A percentile compares a stretch with the other conserved stretches of the same genome.
Evolutionary conservation across 129 eudicot species (phyloP).

Genomic region (Smallanthus sonchifolius): DNA sequence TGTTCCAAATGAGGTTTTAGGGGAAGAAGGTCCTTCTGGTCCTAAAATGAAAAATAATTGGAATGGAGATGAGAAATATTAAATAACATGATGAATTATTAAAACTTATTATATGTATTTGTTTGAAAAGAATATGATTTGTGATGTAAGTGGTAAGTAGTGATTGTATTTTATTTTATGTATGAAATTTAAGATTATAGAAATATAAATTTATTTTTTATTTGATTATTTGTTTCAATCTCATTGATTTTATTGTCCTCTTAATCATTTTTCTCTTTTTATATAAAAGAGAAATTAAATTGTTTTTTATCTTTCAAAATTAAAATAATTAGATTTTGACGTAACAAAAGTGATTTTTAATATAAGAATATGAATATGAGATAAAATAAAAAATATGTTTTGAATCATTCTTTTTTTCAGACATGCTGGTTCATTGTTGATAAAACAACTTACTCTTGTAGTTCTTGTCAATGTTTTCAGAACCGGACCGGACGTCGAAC

Average conservation of each 20-base stretch:
- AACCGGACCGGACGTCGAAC: no score
- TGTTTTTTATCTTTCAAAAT: neutral
- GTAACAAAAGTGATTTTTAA: neutral
- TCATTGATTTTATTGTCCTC: neutral
- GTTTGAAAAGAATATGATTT: neutral
- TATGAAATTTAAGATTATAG: neutral
- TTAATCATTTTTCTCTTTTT: neutral
- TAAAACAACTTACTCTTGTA: no score
- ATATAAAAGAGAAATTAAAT: no score
- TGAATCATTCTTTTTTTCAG: no score
- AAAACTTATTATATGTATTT: neutral
- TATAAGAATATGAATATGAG: no score
- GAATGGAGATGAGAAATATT: slow-evolving; percentile 56
- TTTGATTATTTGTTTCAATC: neutral
- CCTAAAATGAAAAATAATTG: slow-evolving; percentile 38
- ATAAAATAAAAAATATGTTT: no score
- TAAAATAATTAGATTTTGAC: neutral
- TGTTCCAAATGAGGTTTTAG: slow-evolving; percentile 34
- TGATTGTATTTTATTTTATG: neutral
- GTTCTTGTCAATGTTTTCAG: no score
- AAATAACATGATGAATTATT: slow-evolving; percentile 2
- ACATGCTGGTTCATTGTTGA: no score
- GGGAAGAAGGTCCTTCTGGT: slow-evolving; percentile 39
- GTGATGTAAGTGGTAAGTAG: neutral
- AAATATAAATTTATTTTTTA: neutral